Evolutionary conservation across 495 filamentous ascomycete genomes (phyloP), one percentile per base, ranked within the genome.

Genomic region (Podospora conica): DNA sequence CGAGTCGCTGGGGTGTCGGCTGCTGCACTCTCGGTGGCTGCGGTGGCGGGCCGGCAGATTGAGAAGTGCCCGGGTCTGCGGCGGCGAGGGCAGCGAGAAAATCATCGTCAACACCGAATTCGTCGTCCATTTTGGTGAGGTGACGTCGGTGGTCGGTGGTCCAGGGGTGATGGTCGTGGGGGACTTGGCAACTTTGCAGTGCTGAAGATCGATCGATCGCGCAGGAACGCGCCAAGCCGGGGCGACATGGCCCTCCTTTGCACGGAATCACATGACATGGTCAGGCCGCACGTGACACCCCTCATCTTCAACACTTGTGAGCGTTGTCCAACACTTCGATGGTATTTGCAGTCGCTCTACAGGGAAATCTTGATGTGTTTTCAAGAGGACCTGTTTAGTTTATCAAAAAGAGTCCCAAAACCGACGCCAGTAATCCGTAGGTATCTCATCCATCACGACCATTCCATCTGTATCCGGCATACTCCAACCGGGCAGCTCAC

Each of bases 21-120:
- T 82, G 79, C 64, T 80, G 73, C 27, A 77, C 67, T 24, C 53
- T 65, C 18, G 67, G 72, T 58, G 69, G 68, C 40, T 65, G 61
- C 33, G 68, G 70, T 60, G 74, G 80, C 20, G 73, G 64, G 0
- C 72, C 21, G 67, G 77, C 68, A 75, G 78, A 66, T 53, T 58
- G 66, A n/a, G 70, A 48, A 9, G 60, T 55, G 24, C 31, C 63
- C 60, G 64, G 11, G 54, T 62, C 53, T 4, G 67, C 65, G 22
- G 84, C 80, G 22, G 77, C 82, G 58, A 86, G 76, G 21, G 83
- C 82, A 64, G 79, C 81, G 54, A 84, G 72, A 33, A 88, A 81
- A 23, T 86, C 86, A 27, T 83, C 82, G 68, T 88, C 87, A 27
- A 79, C 84, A 64, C 81, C 86, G 60, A 83, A 88, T 65, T 88